Base-by-base conservation (phyloP, 1,139 yeast species). In the Keqinozyma sinolaborantium region DNA sequence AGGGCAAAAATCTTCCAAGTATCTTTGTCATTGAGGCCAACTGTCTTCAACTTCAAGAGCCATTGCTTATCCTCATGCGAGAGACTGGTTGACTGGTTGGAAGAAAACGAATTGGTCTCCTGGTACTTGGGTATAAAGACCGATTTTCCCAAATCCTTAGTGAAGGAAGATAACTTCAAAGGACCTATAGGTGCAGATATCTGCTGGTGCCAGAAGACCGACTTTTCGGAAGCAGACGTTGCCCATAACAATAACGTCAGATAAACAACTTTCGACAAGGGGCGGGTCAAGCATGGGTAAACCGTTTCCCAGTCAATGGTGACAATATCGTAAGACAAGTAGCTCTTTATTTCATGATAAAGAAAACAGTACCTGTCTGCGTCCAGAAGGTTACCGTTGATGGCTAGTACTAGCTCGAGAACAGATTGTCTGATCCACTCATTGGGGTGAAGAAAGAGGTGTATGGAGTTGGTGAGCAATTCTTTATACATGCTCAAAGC, bases 291-390 rank as follows among this genome's bases (percentile, higher is more conserved):
- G 40, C 85, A 74, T 2, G 84, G 76, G 36, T 79, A 74, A 23
- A 88, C 53, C 1, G 77, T 65, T 16, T 76, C 74, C 77, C 90
- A 83, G 2, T 72, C 58, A 41, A 87, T 77, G 26, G 70, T 77
- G 1, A 80, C 66, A 3, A 88, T 70, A 43, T 92, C 97, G 50
- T 85, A 82, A 15, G 78, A 76, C 48, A 92, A 71, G 49, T 73
- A 88, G 0, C 87, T 82, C 38, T 84, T 70, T n/a, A 92, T 70
- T 20, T 85, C 67, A 0, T 97, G 97, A 41, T 86, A 82, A 14
- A 90, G 58, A 50, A 87, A 72, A 49, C 97, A 90, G 45, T 83
- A 85, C 8, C 77, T 60, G 47, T 92, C 97, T 0, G 97, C 95
- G 20, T 79, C 70, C 11, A 81, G 67, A 26, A 88, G 56, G 47